phyloP scores from a whole-genome alignment of 2,329 filamentous ascomycete genomes.

The Neopestalotiopsis sp. region DNA sequence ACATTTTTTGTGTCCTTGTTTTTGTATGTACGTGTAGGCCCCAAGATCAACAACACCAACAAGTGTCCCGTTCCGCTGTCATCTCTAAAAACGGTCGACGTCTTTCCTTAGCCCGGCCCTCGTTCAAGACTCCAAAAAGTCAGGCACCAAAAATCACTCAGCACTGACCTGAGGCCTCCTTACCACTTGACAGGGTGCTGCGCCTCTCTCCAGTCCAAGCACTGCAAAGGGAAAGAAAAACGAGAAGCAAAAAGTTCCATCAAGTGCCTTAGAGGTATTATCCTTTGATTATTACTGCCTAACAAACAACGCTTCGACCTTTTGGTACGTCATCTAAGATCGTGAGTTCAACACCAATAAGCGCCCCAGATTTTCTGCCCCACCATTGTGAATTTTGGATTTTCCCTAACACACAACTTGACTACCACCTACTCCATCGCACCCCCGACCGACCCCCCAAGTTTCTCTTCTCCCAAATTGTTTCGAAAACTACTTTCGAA shows the following conservation, averaged over 20 bases:
- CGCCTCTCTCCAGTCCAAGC: conserved; percentile 5
- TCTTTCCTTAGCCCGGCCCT: not conserved
- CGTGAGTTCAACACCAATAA: conserved; percentile 9
- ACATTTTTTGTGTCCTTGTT: conserved; percentile 3
- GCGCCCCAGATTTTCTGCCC: conserved; percentile 18
- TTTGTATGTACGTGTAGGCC: not conserved
- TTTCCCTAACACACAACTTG: conserved; percentile 10
- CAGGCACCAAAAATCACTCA: conserved; percentile 12
- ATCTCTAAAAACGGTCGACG: not conserved
- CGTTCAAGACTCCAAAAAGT: not conserved
- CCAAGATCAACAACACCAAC: conserved; percentile 5
- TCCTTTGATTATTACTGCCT: not conserved
- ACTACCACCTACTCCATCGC: conserved; percentile 2
- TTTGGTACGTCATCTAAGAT: conserved; percentile 15
- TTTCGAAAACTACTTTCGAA: conserved; percentile 13
- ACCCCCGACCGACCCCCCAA: not conserved
- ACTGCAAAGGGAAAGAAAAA: not conserved
- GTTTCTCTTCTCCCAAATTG: conserved; percentile 13
- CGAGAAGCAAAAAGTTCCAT: not conserved
- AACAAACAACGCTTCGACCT: conserved; percentile 2
- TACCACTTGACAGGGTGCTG: not conserved
- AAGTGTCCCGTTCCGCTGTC: not conserved
- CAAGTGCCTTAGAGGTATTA: not conserved
- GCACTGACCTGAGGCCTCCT: conserved; percentile 14
- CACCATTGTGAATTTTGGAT: conserved; percentile 11